Percentiles rank a stretch among this genome's conserved stretches.
Evolutionary conservation across 2,329 filamentous ascomycete genomes (phyloP).

Genomic region (Pyrenochaeta sp.): DNA sequence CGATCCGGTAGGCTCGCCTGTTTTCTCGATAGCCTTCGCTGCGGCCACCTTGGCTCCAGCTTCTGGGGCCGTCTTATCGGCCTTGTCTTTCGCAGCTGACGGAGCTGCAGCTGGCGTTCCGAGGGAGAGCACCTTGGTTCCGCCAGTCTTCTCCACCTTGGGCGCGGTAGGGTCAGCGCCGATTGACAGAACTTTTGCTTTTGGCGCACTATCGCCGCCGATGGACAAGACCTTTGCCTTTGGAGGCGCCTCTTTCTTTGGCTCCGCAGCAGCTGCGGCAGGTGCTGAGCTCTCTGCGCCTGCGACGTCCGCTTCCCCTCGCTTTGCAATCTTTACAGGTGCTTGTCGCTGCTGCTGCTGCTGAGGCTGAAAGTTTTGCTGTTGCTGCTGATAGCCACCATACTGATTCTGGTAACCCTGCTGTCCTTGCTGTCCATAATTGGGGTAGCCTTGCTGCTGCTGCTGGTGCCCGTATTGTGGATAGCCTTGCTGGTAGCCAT

Average conservation of each 20-base stretch:
- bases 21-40: constrained; percentile 90
- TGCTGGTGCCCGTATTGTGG: constrained; percentile 56
- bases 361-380: constrained; percentile 44
- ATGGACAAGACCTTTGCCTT: constrained; percentile 72
- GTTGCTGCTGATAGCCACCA: constrained; percentile 59
- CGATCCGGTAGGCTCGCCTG: constrained; percentile 70
- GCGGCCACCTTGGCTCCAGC: constrained; percentile 86
- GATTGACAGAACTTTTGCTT: constrained; percentile 69
- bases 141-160: constrained; percentile 61
- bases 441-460: constrained; percentile 37
- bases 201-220: constrained; percentile 63
- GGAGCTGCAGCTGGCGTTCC: constrained; percentile 63
- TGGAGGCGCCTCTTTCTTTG: constrained; percentile 53
- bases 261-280: constrained; percentile 54
- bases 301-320: constrained; percentile 60
- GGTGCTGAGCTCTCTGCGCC: constrained; percentile 56
- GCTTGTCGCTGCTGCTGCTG: constrained; percentile 60
- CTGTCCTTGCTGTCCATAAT: constrained; percentile 34
- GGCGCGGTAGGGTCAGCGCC: constrained; percentile 62
- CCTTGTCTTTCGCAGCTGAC: constrained; percentile 58
- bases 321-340: constrained; percentile 70
- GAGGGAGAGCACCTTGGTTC: constrained; percentile 79
- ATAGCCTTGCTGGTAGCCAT: constrained; percentile 23
- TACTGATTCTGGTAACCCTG: constrained; percentile 36
- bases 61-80: constrained; percentile 61